Evolutionary conservation across 345 rosid species (phyloP).

Genomic region (Citrus unshiu): DNA sequence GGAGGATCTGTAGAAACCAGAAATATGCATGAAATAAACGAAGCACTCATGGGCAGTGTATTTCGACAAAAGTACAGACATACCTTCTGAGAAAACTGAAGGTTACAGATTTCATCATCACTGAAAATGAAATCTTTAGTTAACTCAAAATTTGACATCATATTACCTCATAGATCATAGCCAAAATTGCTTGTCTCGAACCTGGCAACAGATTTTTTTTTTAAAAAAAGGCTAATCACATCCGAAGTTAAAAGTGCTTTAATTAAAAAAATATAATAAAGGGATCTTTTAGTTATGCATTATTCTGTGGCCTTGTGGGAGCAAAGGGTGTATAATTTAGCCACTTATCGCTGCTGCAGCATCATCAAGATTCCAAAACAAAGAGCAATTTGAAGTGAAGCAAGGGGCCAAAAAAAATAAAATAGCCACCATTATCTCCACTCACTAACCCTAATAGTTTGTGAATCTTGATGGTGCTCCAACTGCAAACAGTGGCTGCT

Average conservation of each 20-base stretch:
- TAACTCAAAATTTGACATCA: conserved; percentile 6
- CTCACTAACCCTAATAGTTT: conserved; percentile 27
- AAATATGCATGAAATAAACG: conserved; percentile 14
- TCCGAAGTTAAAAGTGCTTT: not conserved
- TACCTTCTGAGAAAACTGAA: conserved; percentile 22
- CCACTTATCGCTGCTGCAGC: conserved; percentile 90
- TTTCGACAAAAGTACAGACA: conserved; percentile 32
- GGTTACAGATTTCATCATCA: conserved; percentile 1
- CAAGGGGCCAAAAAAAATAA: conserved; percentile 6
- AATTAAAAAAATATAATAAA: not conserved
- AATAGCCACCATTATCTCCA: conserved; percentile 10
- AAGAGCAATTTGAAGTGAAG: conserved; percentile 12
- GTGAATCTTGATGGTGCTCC: conserved; percentile 98
- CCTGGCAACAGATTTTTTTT: not conserved
- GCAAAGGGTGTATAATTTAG: conserved; percentile 19
- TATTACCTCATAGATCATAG: conserved; percentile 1
- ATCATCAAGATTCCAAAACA: conserved; percentile 92
- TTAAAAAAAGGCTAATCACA: not conserved
- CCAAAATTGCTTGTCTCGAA: not conserved
- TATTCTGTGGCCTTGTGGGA: not conserved
- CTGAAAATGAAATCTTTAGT: conserved; percentile 10
- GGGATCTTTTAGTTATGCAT: not conserved
- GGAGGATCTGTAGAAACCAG: not conserved
- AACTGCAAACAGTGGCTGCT: conserved; percentile 66
- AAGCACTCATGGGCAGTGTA: conserved; percentile 7